A percentile compares a stretch with the other conserved stretches of the same genome.
phyloP scores from a whole-genome alignment of 1,284 basidiomycete genomes.

The Malassezia globosa region DNA sequence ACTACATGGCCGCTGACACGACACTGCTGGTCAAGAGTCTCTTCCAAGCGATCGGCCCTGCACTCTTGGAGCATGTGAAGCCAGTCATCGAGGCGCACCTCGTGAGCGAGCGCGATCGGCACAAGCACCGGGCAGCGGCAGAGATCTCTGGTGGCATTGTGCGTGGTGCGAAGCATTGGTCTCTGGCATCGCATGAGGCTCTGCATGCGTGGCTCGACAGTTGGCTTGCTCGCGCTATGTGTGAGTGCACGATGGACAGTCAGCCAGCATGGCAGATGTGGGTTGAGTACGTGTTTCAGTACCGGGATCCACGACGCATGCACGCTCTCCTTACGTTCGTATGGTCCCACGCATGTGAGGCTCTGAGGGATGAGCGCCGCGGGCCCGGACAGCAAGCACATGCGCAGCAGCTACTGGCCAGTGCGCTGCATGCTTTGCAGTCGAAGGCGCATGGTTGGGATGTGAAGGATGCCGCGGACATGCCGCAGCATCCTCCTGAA shows the following conservation, averaged over 20 bases:
- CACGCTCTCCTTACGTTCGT: slow-evolving; percentile 61
- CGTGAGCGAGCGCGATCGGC: slow-evolving; percentile 61
- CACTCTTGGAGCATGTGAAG: slow-evolving; percentile 54
- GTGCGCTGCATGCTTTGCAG: slow-evolving; percentile 21
- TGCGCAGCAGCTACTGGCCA: slow-evolving; percentile 4
- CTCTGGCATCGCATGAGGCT: slow-evolving; percentile 52
- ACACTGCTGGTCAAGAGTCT: slow-evolving; percentile 52
- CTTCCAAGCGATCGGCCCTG: slow-evolving; percentile 54
- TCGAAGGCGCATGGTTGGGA: slow-evolving; percentile 1
- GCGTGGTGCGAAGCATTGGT: slow-evolving; percentile 81
- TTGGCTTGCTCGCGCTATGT: slow-evolving; percentile 62
- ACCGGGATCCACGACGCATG: slow-evolving; percentile 75
- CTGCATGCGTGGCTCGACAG: slow-evolving; percentile 72
- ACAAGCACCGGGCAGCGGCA: slow-evolving; percentile 79
- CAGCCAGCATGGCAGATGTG: slow-evolving; percentile 49
- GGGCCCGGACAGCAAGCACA: slow-evolving; percentile 12
- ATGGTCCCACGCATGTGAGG: slow-evolving; percentile 21
- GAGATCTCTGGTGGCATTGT: slow-evolving; percentile 68
- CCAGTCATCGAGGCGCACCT: slow-evolving; percentile 37
- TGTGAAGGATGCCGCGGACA: slow-evolving; percentile 22
- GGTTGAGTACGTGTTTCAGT: slow-evolving; percentile 54
- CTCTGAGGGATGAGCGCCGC: slow-evolving; percentile 6
- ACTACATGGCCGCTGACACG: slow-evolving; percentile 43
- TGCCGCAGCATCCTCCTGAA: too few species aligned
- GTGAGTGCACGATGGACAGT: slow-evolving; percentile 50